Base-by-base conservation (phyloP, 441 rosid genomes). In the Erodium texanum region DNA sequence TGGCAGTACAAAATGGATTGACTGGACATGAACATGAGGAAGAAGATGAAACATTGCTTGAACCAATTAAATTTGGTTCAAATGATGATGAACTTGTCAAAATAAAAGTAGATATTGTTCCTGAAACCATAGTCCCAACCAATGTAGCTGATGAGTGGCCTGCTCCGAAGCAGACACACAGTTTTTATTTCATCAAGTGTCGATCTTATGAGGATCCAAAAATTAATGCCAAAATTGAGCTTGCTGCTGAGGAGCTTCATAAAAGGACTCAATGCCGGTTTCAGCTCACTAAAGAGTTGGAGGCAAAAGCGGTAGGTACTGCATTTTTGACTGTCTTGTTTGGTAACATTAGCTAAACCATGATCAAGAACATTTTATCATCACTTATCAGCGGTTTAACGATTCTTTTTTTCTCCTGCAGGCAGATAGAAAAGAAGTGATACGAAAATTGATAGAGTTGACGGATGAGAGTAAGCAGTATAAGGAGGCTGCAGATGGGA, bases 81-180 rank as follows among this genome's bases (percentile, higher is more conserved):
- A 80, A 75, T 2, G 84, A 67, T 23, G 81, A 81, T 69, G 87
- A 76, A 56, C 71, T 76, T 0, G 76, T 6, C 45, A 71, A 80
- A 66, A 85, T 69, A 43, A 82, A 79, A 54, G 82, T 66, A 54
- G 73, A 24, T 58, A 76, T 71, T 70, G 80, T 70, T 72, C 75
- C 78, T 1, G 77, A 74, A 58, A 66, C 71, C 73, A 79, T 73
- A 38, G 66, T 79, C 41, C 90, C 85, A 0, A 83, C 70, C 79
- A 80, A 89, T 76, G 90, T 82, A 0, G 74, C 63, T 38, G 86
- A 80, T 8, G 92, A 89, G 75, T 89, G 96, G 96, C 89, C 96
- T 62, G 83, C 79, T 45, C 79, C 78, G 34, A 75, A 66, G 70
- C 79, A 82, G 83, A 73, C 80, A 69, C 85, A 85, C 75, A 20